A percentile compares a stretch with the other conserved stretches of the same genome.
These are phyloP conservation scores for Dendryphion nanum DNA, from an alignment of 2,329 filamentous ascomycete species.

Conservation along the genomic window DNA sequence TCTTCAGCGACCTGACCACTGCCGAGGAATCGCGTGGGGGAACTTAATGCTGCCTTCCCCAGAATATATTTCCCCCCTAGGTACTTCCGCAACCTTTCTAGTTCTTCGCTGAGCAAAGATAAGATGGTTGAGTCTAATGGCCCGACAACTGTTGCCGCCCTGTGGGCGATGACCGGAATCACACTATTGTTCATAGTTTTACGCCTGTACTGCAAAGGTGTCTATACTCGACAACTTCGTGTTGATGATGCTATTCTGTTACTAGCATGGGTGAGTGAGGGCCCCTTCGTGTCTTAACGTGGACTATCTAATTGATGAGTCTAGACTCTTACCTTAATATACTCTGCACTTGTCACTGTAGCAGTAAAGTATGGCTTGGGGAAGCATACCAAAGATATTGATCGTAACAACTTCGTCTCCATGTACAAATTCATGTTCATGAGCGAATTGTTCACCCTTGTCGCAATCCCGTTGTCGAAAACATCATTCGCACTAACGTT, in stretches of 20 bases:
- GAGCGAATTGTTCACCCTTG: conserved; percentile 10
- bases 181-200: conserved; percentile 10
- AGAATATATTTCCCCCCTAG: not conserved
- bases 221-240: conserved; percentile 2
- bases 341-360: conserved; percentile 6
- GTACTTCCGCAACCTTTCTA: not conserved
- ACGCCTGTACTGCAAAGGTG: conserved; percentile 10
- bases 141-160: conserved; percentile 31
- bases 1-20: not conserved
- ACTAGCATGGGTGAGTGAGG: conserved; percentile 5
- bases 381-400: conserved; percentile 7
- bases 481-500: conserved; percentile 14
- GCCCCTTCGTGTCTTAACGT: not conserved
- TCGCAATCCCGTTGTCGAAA: conserved; percentile 12
- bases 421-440: conserved; percentile 12
- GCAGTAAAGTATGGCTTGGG: conserved; percentile 12
- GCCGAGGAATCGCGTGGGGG: not conserved
- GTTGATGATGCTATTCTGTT: conserved; percentile 9
- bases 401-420: not conserved
- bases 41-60: not conserved
- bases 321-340: conserved; percentile 8
- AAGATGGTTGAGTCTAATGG: conserved; percentile 9
- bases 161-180: conserved; percentile 9
- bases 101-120: not conserved
- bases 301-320: not conserved